Base-by-base conservation (phyloP, 768 basidiomycete genomes). In the Termitomyces sp. region DNA sequence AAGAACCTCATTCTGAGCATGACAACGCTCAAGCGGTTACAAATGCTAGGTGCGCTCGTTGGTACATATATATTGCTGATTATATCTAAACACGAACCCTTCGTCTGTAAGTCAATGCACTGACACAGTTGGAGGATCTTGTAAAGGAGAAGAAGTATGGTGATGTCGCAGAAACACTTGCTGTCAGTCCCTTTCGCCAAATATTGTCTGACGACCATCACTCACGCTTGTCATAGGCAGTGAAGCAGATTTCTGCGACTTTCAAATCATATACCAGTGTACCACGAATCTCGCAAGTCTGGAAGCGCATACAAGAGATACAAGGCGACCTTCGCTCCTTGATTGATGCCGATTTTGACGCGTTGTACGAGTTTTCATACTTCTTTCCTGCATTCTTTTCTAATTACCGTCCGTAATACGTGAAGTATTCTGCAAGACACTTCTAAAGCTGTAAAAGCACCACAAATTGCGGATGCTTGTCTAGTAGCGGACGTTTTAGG, bases 281-380 rank as follows among this genome's bases (percentile, higher is more conserved):
- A 9, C 88, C 87, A 33, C 85, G 84, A 8, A 89, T 98, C 40
- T 81, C 87, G 22, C 86, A 89, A 56, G 76, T 96, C 13, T 92
- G 88, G 83, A 87, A 85, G 65, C 86, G 87, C 2, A 87, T 94
- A 18, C 88, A 92, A 68, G 88, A 92, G 61, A 77, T 91, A 18
- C 92, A 98, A 73, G 89, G 86, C n/a, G 83, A 86, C 52, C 76
- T 97, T n/a, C 84, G 91, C 60, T 82, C 80, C 6, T 85, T 89
- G 65, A 84, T 98, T 28, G 94, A 96, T 61, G 81, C 81, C 8
- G 97, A 99, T 72, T 97, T 98, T 71, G 94, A 98, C 70, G 80
- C 84, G 36, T 95, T 94, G 95, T 95, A 73, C 59, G 93, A 78
- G n/a, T 38, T 44, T n/a, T 52, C 28, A 12, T 55, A 49, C 33